Conservation (phyloP, 139 green algal species). For the Coelastrella sp. region DNA sequence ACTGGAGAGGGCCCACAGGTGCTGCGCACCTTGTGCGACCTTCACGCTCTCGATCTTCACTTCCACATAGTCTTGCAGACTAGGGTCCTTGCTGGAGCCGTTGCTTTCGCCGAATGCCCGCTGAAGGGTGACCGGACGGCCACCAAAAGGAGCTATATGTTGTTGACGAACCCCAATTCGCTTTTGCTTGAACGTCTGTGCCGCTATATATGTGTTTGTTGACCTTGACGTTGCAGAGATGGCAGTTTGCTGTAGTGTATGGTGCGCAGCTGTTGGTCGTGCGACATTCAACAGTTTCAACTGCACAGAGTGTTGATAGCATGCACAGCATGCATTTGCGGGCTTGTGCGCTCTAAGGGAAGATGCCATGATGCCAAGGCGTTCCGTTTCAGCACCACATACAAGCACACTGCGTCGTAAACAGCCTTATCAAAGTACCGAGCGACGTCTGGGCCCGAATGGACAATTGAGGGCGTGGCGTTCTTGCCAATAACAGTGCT, state of each 20-base stretch:
- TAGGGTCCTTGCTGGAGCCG: not conserved
- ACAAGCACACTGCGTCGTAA: not conserved
- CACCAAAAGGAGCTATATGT: not conserved
- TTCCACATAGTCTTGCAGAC: conserved; percentile 22
- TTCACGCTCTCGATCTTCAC: conserved; percentile 54
- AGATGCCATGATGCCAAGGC: not conserved
- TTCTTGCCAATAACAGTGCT: not conserved
- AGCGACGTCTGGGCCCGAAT: not conserved
- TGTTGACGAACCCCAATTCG: not conserved
- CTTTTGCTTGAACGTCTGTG: not conserved
- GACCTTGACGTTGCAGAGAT: conserved; percentile 2
- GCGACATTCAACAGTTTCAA: not conserved
- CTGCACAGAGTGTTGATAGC: not conserved
- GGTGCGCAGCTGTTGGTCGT: not conserved
- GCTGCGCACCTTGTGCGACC: conserved; percentile 29
- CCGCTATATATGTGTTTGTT: not conserved
- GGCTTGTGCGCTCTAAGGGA: not conserved
- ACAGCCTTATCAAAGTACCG: not conserved
- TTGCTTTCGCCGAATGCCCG: not conserved
- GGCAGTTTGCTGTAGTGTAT: not conserved
- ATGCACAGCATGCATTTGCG: not conserved
- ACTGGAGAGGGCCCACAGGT: not conserved
- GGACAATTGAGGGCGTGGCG: not conserved
- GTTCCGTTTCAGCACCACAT: not conserved
- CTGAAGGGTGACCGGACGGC: not conserved